Evolutionary conservation across 768 basidiomycete species (phyloP), one percentile per base, ranked within the genome.

Genomic region (Pleurotus citrinopileatus): DNA sequence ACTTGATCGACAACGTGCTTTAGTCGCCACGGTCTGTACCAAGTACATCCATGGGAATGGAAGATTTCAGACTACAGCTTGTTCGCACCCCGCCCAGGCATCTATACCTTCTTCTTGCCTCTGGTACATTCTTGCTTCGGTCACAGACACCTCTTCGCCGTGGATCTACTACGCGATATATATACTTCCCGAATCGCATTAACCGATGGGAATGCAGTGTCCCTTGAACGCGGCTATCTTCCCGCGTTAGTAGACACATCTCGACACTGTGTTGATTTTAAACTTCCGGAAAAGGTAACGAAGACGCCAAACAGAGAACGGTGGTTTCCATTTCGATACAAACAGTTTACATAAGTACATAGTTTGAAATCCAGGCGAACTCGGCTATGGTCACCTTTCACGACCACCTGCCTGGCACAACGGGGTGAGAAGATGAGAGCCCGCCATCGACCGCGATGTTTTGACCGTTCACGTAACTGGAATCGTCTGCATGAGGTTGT

Each of bases 381-480:
- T n/a, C 7, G 7, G 17, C 25, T 22, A 22, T 87, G 87, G 57
- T 56, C 42, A 1, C 56, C 70, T 13, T 65, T 72, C 60, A 90
- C n/a, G 74, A 77, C 79, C 81, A 81, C 64, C 83, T 80, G 1
- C 91, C 91, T 3, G 90, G 88, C 5, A 88, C 71, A 6, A 92
- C 85, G 4, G 92, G 93, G 61, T 84, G 81, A 0, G 91, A 91
- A 22, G 86, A 73, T 9, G 89, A 86, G 55, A 96, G 68, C 1
- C 92, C 94, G 5, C 94, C 95, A 60, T 96, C 94, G 26, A 94
- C 87, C 0, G 87, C 86, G 26, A 92, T 78, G 61, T 85, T 87
- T 63, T 94, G 90, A 13, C 91, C 95, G 63, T 95, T 97, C 53
- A 98, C 83, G 67, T 94, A 95, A 69, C 91, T 94, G 1, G 91